These are phyloP conservation scores for Penicillium sp. DNA, from an alignment of 2,329 filamentous ascomycete genomes.

Conservation along the genomic window DNA sequence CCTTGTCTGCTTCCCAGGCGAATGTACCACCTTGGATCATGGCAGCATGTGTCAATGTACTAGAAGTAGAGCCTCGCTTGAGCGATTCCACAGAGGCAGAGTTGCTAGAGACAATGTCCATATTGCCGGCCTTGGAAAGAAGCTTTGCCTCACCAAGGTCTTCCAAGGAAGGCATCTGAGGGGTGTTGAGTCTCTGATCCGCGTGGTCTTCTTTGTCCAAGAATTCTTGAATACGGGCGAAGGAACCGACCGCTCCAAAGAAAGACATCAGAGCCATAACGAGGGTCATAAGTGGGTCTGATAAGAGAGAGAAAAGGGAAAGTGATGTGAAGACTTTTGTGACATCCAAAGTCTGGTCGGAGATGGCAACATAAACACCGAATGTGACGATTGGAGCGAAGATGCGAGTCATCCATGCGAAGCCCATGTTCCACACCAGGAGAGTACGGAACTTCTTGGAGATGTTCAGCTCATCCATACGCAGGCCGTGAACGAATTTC, in stretches of 20 bases:
- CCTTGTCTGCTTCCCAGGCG: constrained; percentile 51
- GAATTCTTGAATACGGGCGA: constrained; percentile 54
- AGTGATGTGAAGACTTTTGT: constrained; percentile 52
- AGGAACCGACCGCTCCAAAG: constrained; percentile 46
- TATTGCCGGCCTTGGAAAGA: constrained; percentile 25
- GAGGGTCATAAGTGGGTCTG: constrained; percentile 51
- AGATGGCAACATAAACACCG: constrained; percentile 48
- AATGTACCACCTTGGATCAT: constrained; percentile 52
- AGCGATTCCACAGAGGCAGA: constrained; percentile 29
- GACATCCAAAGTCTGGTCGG: constrained; percentile 45
- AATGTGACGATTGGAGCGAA: constrained; percentile 53
- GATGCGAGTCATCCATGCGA: constrained; percentile 46
- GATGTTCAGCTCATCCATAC: constrained; percentile 46
- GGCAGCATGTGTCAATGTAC: constrained; percentile 34
- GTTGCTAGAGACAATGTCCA: constrained; percentile 28
- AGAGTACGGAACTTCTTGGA: constrained; percentile 49
- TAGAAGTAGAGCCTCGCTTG: constrained; percentile 19
- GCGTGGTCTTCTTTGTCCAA: constrained; percentile 39
- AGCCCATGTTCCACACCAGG: constrained; percentile 46
- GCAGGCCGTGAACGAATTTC: constrained; percentile 43
- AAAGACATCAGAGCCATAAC: constrained; percentile 52
- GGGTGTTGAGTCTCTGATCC: constrained; percentile 28
- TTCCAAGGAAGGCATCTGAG: constrained; percentile 16
- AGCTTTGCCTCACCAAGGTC: constrained; percentile 25
- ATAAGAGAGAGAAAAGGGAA: constrained; percentile 52